Base-by-base conservation (phyloP, 768 basidiomycete genomes). In the Leccinum incarnatum region DNA sequence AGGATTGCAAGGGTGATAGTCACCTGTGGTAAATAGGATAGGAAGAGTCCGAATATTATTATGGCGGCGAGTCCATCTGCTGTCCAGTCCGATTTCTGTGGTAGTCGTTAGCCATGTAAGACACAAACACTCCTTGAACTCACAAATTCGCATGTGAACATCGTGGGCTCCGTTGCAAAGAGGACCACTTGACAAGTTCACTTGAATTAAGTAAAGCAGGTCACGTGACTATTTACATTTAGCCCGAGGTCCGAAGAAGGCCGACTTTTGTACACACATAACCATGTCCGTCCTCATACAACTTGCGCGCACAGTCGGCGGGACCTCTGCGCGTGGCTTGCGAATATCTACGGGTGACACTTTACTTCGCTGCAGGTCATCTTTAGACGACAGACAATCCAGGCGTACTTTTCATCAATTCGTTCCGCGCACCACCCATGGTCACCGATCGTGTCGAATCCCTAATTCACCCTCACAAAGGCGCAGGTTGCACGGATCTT, bases 1-100 rank as follows among this genome's bases (percentile, higher is more conserved):
- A n/a, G n/a, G n/a, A 51, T 17, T 46, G 17, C 1, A 47, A 14
- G 10, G 12, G 8, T 9, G 25, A 42, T 6, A 57, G 75, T 29
- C 47, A 88, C 90, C 76, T 94, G 93, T 1, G 95, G 95, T 2
- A 85, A 69, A 75, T 96, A 97, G 25, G 93, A 95, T 48, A 92
- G 65, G 55, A 93, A 71, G 47, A 96, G 78, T 5, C 95, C 94
- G 65, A 82, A 83, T 19, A 96, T 83, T 29, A 83, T 75, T 10
- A 78, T 70, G 0, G 87, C 86, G 27, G 95, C 80, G 12, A 83
- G 67, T n/a, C 84, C 79, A 37, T 69, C 55, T 4, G 84, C 83
- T 62, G 85, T 80, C 78, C 86, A 83, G 72, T 94, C 87, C 72
- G 91, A 87, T 54, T 83, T 77, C 92, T 93, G 42, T 45, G 50